phyloP scores from a whole-genome alignment of 2,329 filamentous ascomycete species.

The Dothideomycetes sp. region DNA sequence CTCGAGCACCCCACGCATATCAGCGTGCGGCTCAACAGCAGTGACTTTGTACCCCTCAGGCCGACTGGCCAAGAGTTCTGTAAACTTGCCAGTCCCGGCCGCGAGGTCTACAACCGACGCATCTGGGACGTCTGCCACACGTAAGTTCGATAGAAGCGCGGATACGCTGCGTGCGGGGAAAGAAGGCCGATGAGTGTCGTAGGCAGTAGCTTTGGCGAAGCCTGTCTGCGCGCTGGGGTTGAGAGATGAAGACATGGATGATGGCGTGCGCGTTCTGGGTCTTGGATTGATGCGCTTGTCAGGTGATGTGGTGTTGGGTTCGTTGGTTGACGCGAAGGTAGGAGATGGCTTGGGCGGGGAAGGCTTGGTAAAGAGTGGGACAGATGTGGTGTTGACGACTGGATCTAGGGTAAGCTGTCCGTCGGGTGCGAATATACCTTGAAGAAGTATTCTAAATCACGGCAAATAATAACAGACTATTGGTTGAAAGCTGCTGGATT shows the following conservation, averaged over 20 bases:
- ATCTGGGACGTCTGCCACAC: constrained; percentile 33
- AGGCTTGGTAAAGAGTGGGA: no score
- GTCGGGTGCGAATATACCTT: no score
- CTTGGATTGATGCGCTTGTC: not conserved
- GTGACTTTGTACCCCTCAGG: constrained; percentile 50
- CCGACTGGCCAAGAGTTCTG: constrained; percentile 47
- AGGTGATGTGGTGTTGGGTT: not conserved
- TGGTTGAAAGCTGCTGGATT: no score
- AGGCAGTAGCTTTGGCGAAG: constrained; percentile 53
- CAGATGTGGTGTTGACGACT: no score
- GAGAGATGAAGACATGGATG: constrained; percentile 9
- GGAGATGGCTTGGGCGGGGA: no score
- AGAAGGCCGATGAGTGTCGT: constrained; percentile 58
- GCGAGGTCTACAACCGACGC: constrained; percentile 52
- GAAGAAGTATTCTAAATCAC: no score
- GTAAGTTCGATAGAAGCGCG: constrained; percentile 45
- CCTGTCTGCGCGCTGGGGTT: constrained; percentile 32
- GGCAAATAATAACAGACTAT: no score
- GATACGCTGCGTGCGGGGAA: constrained; percentile 51
- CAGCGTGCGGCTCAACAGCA: constrained; percentile 52
- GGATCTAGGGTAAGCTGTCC: no score
- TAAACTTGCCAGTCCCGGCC: constrained; percentile 62
- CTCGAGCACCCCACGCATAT: constrained; percentile 53
- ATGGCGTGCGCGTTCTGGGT: no score
- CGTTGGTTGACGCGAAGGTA: no score